Conservation (phyloP, 768 basidiomycete species). For the Goffeauzyma gilvescens region DNA sequence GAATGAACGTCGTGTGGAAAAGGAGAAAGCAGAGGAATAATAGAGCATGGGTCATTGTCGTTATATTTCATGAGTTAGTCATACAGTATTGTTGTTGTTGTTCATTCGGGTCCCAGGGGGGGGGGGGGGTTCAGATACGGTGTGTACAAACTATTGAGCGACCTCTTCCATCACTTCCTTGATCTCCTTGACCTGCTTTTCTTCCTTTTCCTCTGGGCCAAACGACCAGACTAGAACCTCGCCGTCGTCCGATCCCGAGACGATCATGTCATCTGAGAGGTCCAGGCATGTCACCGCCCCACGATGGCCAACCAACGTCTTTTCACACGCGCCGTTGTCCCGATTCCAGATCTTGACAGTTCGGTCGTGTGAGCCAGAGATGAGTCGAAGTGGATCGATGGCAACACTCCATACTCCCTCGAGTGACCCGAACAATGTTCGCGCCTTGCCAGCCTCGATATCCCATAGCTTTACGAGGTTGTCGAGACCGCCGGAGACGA, state of each 20-base stretch:
- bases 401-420: slow-evolving; percentile 97
- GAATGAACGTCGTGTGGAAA: slow-evolving; percentile 10
- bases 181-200: too few relatives aligned
- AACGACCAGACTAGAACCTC: slow-evolving; percentile 66
- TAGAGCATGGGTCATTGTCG: too few relatives aligned
- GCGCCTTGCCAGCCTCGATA: slow-evolving; percentile 57
- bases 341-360: slow-evolving; percentile 67
- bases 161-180: too few relatives aligned
- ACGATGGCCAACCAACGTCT: slow-evolving; percentile 81
- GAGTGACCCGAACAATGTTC: slow-evolving; percentile 62
- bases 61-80: too few relatives aligned
- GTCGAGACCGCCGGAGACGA: slow-evolving; percentile 78
- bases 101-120: too few relatives aligned
- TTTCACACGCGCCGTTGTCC: slow-evolving; percentile 66
- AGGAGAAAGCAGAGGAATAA: background rate
- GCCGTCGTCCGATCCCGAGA: slow-evolving; percentile 88
- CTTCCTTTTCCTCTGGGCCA: slow-evolving; percentile 17
- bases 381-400: slow-evolving; percentile 72
- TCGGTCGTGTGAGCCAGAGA: slow-evolving; percentile 63
- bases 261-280: slow-evolving; percentile 82
- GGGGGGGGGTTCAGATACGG: too few relatives aligned
- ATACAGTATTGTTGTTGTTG: too few relatives aligned
- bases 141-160: too few relatives aligned
- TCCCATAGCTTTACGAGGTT: slow-evolving; percentile 96
- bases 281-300: slow-evolving; percentile 82